Conservation (phyloP, 192 early-diverging fungal genomes). For the Backusella tuberculispora region DNA sequence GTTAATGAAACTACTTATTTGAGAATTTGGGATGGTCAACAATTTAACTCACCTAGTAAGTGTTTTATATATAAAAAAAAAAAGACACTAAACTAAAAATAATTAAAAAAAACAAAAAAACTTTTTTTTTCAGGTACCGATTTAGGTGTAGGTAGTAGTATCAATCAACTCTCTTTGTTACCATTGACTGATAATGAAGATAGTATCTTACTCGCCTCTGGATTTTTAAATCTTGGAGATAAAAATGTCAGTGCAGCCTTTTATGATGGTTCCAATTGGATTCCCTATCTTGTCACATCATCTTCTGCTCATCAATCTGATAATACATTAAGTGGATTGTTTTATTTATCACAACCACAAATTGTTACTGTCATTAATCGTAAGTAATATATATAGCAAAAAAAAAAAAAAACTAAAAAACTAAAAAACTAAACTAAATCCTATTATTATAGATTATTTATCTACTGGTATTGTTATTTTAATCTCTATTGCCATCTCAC, state of each 20-base stretch:
- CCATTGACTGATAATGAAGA: not conserved
- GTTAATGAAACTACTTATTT: not conserved
- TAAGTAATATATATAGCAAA: no score
- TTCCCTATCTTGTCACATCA: conserved; percentile 46
- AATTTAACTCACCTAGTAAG: conserved; percentile 17
- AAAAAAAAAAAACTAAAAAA: no score
- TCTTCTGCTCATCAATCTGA: conserved; percentile 33
- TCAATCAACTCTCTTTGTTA: conserved; percentile 27
- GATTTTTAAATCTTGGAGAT: conserved; percentile 46
- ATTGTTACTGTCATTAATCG: conserved; percentile 5
- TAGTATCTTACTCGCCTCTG: conserved; percentile 47
- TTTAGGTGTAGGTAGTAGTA: conserved; percentile 25
- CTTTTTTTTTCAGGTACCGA: not conserved
- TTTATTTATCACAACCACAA: conserved; percentile 23
- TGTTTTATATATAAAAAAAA: not conserved
- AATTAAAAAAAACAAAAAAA: no score
- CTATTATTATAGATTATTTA: conserved; percentile 27
- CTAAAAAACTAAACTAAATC: no score
- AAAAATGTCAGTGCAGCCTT: conserved; percentile 48
- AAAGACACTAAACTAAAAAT: not conserved
- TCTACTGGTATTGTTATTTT: conserved; percentile 66
- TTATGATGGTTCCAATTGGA: conserved; percentile 53
- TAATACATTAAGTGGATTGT: conserved; percentile 8
- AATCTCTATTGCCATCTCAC: conserved; percentile 67
- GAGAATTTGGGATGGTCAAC: conserved; percentile 25